phyloP scores from a whole-genome alignment of 768 basidiomycete species.

The Chalciporus chontae region DNA sequence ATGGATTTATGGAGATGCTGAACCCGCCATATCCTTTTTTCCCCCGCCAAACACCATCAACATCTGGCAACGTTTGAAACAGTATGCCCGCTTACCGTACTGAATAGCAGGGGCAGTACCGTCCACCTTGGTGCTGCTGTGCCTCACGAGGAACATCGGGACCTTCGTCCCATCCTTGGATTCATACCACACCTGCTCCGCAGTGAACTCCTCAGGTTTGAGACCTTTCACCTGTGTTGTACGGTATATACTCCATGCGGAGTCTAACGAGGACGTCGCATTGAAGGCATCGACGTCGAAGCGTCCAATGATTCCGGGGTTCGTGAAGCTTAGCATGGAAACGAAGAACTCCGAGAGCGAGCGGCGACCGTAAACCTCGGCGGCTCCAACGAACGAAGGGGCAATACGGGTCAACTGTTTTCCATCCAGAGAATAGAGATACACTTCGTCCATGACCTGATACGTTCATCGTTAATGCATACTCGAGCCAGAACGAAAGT shows the following conservation, averaged over 20 bases:
- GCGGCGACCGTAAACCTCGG: conserved; percentile 48
- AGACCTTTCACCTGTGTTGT: conserved; percentile 58
- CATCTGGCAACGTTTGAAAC: neutral
- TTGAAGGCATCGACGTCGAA: conserved; percentile 50
- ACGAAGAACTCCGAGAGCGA: conserved; percentile 62
- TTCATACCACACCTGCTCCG: conserved; percentile 75
- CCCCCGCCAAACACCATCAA: neutral
- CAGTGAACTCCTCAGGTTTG: conserved; percentile 62
- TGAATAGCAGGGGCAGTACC: conserved; percentile 76
- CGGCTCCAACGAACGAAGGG: conserved; percentile 64
- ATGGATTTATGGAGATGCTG: conserved; percentile 64
- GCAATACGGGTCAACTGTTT: conserved; percentile 52
- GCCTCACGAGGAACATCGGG: conserved; percentile 84
- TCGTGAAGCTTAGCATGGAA: conserved; percentile 63
- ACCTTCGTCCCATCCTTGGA: conserved; percentile 78
- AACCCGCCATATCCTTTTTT: conserved; percentile 77
- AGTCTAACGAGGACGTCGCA: conserved; percentile 30
- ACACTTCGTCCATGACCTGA: conserved; percentile 75
- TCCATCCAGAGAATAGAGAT: conserved; percentile 61
- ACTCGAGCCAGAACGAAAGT: neutral
- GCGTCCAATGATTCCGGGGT: conserved; percentile 60
- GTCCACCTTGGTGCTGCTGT: conserved; percentile 64
- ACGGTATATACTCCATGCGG: conserved; percentile 57
- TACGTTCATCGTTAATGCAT: conserved; percentile 6
- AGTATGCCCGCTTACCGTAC: conserved; percentile 48